phyloP scores from a whole-genome alignment of 768 basidiomycete genomes.

The Trametes punicea region DNA sequence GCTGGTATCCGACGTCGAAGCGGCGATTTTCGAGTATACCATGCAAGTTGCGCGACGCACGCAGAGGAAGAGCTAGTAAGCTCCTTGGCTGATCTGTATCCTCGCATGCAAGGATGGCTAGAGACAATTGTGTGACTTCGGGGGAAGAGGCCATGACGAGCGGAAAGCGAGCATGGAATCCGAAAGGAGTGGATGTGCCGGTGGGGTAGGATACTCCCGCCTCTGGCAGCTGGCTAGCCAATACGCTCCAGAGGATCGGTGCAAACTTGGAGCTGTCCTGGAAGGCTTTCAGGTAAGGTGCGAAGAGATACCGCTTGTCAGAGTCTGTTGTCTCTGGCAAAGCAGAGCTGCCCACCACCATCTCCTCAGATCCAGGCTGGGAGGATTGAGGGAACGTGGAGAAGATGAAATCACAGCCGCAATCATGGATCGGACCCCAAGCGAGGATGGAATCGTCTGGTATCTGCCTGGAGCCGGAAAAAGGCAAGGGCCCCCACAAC shows the following conservation, averaged over 20 bases:
- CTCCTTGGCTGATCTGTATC: not conserved
- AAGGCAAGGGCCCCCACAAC: not conserved
- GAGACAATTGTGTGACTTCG: not conserved
- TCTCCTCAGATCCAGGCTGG: not conserved
- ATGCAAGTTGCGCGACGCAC: not conserved
- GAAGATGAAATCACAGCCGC: too few species aligned
- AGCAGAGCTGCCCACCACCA: not conserved
- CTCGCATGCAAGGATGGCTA: not conserved
- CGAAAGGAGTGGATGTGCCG: not conserved
- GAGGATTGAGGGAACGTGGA: not conserved
- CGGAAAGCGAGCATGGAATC: not conserved
- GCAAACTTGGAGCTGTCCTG: not conserved
- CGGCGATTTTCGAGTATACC: not conserved
- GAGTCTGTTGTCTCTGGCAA: too few species aligned
- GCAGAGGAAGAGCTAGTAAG: not conserved
- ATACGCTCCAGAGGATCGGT: not conserved
- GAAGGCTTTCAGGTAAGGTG: not conserved
- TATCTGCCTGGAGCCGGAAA: constrained; percentile 1
- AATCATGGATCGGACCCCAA: not conserved
- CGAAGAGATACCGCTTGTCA: not conserved
- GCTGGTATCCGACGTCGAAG: not conserved
- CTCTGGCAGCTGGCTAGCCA: not conserved
- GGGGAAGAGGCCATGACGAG: not conserved
- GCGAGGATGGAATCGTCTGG: not conserved
- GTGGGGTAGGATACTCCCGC: not conserved